Conservation (phyloP, 2,329 filamentous ascomycete genomes). For the Rosellinia necatrix region DNA sequence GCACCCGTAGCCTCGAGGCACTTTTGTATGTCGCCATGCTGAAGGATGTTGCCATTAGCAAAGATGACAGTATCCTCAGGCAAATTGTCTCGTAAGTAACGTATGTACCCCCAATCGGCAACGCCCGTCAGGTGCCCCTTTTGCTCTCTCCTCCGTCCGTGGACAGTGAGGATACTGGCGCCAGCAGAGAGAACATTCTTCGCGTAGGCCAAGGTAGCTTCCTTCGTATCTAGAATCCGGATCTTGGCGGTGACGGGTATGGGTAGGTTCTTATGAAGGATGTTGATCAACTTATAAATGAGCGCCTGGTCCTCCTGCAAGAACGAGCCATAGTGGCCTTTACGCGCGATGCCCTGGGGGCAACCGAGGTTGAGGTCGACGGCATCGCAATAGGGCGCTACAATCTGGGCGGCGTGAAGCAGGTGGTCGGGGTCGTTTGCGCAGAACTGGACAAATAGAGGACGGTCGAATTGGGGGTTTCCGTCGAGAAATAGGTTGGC, state of each 20-base stretch:
- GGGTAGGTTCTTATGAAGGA: constrained; percentile 75
- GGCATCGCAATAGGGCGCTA: constrained; percentile 88
- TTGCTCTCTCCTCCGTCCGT: constrained; percentile 86
- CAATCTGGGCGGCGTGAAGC: constrained; percentile 76
- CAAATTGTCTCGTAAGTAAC: constrained; percentile 79
- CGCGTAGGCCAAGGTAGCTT: constrained; percentile 87
- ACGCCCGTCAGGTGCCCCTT: constrained; percentile 95
- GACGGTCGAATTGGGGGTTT: constrained; percentile 81
- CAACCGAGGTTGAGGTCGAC: constrained; percentile 95
- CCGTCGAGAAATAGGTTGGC: constrained; percentile 73
- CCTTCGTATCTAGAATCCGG: constrained; percentile 81
- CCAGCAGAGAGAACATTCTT: constrained; percentile 84
- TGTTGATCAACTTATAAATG: constrained; percentile 81
- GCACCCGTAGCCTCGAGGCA: constrained; percentile 85
- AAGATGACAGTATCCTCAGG: constrained; percentile 91
- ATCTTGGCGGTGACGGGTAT: constrained; percentile 96
- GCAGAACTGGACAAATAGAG: constrained; percentile 96
- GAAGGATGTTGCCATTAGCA: constrained; percentile 92
- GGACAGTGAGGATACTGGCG: constrained; percentile 90
- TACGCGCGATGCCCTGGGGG: constrained; percentile 90
- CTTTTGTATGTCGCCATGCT: constrained; percentile 73
- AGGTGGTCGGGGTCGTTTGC: constrained; percentile 83
- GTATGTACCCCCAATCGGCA: constrained; percentile 88
- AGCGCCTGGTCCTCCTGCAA: constrained; percentile 89
- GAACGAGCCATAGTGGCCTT: constrained; percentile 91